Percentiles rank a stretch among this genome's conserved stretches.
Evolutionary conservation across 2,329 filamentous ascomycete genomes (phyloP).

Genomic region (Aspergillus niger): DNA sequence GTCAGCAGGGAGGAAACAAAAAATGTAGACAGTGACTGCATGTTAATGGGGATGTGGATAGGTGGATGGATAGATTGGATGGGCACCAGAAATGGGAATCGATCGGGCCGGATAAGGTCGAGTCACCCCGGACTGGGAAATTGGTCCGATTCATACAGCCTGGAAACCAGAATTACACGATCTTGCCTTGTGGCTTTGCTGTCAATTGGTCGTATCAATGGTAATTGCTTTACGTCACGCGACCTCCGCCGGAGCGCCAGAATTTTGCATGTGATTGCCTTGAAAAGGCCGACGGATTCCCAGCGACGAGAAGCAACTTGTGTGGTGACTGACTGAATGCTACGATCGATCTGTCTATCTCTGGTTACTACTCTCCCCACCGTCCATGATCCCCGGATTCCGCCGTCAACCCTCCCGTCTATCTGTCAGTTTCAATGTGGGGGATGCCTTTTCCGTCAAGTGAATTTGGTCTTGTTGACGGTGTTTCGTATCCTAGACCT

Average conservation of each 20-base stretch:
- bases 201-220: conserved; percentile 22
- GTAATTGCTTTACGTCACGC: conserved; percentile 40
- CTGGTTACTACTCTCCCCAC: conserved; percentile 16
- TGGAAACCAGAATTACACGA: conserved; percentile 15
- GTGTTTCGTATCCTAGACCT: conserved; percentile 15
- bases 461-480: conserved; percentile 18
- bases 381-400: conserved; percentile 26
- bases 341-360: not conserved
- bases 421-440: conserved; percentile 21
- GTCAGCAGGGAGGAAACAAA: not conserved
- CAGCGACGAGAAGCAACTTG: conserved; percentile 10
- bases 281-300: conserved; percentile 27
- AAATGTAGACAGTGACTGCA: not conserved
- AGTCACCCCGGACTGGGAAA: conserved; percentile 18
- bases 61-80: not conserved
- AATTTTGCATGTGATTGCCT: conserved; percentile 41
- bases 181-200: not conserved
- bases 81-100: not conserved
- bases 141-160: conserved; percentile 18
- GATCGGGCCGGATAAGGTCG: not conserved
- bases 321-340: not conserved
- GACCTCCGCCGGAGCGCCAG: conserved; percentile 21
- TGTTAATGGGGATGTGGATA: no score
- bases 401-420: conserved; percentile 13
- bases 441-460: conserved; percentile 16